A percentile compares a stretch with the other conserved stretches of the same genome.
These are phyloP conservation scores for Mycena metata DNA, from an alignment of 768 basidiomycete genomes.

Conservation along the genomic window DNA sequence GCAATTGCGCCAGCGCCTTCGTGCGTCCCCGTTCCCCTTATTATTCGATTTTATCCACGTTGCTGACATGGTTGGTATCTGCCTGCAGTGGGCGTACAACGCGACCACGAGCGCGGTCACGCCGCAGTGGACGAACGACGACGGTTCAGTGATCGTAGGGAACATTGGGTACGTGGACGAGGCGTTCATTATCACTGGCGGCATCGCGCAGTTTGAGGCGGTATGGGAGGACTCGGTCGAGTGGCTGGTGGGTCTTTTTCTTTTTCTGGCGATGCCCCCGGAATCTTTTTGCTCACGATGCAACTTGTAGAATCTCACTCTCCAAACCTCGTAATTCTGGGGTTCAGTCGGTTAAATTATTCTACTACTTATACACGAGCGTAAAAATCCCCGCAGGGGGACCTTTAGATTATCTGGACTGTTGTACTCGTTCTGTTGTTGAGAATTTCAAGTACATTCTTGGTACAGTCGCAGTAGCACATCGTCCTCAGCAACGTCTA, in stretches of 20 bases:
- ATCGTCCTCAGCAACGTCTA: no score
- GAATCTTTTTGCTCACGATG: background rate
- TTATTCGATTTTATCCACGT: no score
- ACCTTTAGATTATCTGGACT: no score
- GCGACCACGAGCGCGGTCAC: conserved; percentile 17
- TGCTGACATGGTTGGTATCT: background rate
- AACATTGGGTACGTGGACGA: conserved; percentile 19
- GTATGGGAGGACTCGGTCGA: conserved; percentile 19
- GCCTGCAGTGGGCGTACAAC: conserved; percentile 22
- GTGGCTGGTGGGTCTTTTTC: conserved; percentile 23
- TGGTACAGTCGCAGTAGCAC: no score
- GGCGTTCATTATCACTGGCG: conserved; percentile 24
- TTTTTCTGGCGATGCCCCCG: no score
- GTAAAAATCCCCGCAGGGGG: no score
- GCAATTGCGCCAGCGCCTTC: conserved; percentile 28
- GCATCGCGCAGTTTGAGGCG: conserved; percentile 24
- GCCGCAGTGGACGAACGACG: conserved; percentile 30
- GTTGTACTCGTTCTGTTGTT: no score
- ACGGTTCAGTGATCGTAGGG: conserved; percentile 4
- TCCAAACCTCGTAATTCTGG: background rate
- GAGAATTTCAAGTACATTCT: no score
- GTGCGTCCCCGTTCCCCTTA: background rate
- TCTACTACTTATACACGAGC: no score
- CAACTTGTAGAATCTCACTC: conserved; percentile 13
- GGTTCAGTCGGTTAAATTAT: no score